A percentile compares a stretch with the other conserved stretches of the same genome.
phyloP scores from a whole-genome alignment of 495 filamentous ascomycete species.

The Aspergillus kassunensis region DNA sequence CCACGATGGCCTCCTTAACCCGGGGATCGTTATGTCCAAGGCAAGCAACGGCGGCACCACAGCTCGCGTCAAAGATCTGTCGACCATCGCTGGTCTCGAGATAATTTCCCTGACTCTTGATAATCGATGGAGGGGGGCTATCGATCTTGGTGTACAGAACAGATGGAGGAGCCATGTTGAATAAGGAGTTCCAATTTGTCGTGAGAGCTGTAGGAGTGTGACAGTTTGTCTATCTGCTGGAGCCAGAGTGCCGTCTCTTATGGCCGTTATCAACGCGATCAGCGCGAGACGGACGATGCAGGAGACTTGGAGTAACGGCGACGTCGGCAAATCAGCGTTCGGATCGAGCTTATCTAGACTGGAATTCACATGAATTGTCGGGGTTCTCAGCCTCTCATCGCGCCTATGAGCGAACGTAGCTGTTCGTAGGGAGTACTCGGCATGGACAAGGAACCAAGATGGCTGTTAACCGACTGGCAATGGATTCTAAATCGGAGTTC shows the following conservation, averaged over 20 bases:
- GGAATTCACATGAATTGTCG: too few relatives aligned
- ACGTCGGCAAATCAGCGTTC: neutral
- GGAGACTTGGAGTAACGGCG: neutral
- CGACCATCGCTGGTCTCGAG: conserved; percentile 6
- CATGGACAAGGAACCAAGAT: too few relatives aligned
- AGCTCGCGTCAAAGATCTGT: conserved; percentile 47
- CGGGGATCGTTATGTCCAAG: conserved; percentile 16
- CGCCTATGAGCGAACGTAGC: too few relatives aligned
- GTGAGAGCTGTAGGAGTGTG: too few relatives aligned
- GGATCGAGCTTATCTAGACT: neutral
- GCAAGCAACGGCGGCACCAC: conserved; percentile 32
- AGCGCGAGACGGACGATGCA: neutral
- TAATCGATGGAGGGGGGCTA: neutral
- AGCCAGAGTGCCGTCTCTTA: too few relatives aligned
- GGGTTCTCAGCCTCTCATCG: too few relatives aligned
- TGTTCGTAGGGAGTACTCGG: too few relatives aligned
- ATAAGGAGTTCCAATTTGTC: too few relatives aligned
- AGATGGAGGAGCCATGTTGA: neutral
- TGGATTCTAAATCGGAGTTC: too few relatives aligned
- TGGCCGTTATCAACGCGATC: neutral
- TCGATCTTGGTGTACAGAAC: conserved; percentile 6
- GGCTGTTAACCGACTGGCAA: too few relatives aligned
- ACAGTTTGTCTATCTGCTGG: too few relatives aligned
- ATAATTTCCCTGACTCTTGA: conserved; percentile 5
- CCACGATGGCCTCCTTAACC: conserved; percentile 25